A percentile compares a stretch with the other conserved stretches of the same genome.
These are phyloP conservation scores for Moesziomyces antarcticus DNA, from an alignment of 1,284 basidiomycete species.

Conservation along the genomic window DNA sequence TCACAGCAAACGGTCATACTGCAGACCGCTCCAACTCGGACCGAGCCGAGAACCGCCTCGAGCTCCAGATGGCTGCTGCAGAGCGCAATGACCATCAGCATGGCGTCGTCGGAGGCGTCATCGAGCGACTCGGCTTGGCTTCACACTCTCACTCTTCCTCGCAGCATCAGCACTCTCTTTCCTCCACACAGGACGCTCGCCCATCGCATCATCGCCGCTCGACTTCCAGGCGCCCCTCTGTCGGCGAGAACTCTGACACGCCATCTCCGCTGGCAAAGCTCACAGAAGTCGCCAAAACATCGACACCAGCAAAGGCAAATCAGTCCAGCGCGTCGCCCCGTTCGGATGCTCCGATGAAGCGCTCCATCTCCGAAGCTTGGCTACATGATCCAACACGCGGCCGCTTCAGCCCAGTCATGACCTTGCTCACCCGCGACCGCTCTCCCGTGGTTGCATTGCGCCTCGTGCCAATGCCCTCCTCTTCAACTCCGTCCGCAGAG, in stretches of 20 bases:
- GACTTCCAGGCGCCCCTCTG: neutral
- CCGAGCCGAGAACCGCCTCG: conserved; percentile 37
- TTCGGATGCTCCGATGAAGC: conserved; percentile 1
- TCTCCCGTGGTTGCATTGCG: conserved; percentile 39
- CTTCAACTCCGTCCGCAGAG: neutral
- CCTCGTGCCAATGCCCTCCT: conserved; percentile 8
- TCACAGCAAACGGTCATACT: conserved; percentile 36
- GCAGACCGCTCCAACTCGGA: conserved; percentile 21
- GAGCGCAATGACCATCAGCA: conserved; percentile 50
- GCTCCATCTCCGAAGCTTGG: conserved; percentile 24
- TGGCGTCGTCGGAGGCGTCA: conserved; percentile 41
- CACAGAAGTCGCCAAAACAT: neutral
- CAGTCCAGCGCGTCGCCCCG: neutral
- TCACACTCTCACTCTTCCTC: conserved; percentile 14
- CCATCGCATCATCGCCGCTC: conserved; percentile 18
- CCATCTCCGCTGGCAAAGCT: neutral
- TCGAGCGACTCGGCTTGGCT: conserved; percentile 40
- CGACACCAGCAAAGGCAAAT: neutral
- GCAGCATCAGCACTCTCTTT: conserved; percentile 6
- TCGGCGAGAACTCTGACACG: neutral
- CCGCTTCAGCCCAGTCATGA: conserved; percentile 24
- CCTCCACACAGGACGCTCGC: conserved; percentile 6
- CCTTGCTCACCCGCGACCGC: conserved; percentile 27
- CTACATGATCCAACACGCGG: conserved; percentile 28
- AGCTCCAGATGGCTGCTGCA: conserved; percentile 43